Evolutionary conservation across 2,329 filamentous ascomycete species (phyloP).

Genomic region (Myriosclerotinia curreyana): DNA sequence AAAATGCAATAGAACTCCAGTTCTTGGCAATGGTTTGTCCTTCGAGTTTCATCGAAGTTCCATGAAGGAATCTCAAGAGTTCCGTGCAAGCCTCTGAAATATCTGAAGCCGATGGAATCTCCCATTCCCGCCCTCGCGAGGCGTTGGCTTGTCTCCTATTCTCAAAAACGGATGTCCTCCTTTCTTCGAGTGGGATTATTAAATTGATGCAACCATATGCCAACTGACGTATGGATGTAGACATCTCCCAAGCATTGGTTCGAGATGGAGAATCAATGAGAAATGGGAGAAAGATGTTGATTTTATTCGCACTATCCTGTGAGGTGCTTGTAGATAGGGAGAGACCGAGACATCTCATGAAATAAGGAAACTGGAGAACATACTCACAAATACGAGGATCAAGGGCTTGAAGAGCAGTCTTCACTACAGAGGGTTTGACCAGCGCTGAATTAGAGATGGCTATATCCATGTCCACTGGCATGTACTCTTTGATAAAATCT

Average conservation of each 20-base stretch:
- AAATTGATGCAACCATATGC: conserved; percentile 54
- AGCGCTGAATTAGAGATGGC: not conserved
- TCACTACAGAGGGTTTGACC: not conserved
- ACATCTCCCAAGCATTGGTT: conserved; percentile 56
- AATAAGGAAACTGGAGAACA: conserved; percentile 43
- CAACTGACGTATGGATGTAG: conserved; percentile 49
- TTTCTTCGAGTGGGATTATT: conserved; percentile 33
- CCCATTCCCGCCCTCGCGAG: conserved; percentile 33
- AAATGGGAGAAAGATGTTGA: conserved; percentile 61
- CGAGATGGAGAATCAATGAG: conserved; percentile 56
- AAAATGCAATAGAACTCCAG: conserved; percentile 35
- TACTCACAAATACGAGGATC: conserved; percentile 53
- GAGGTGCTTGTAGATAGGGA: not conserved
- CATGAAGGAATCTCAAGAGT: conserved; percentile 26
- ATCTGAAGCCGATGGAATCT: conserved; percentile 31
- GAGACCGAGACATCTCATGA: conserved; percentile 32
- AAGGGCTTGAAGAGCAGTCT: conserved; percentile 33
- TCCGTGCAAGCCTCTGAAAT: conserved; percentile 31
- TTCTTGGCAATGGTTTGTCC: conserved; percentile 24
- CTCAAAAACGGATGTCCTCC: conserved; percentile 32
- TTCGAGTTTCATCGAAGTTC: conserved; percentile 26
- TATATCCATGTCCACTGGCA: conserved; percentile 12
- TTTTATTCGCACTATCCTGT: conserved; percentile 17
- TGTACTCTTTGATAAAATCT: conserved; percentile 35
- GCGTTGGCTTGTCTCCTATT: conserved; percentile 34